Base-by-base conservation (phyloP, 2,329 filamentous ascomycete species). In the Ophiostoma angusticollis region DNA sequence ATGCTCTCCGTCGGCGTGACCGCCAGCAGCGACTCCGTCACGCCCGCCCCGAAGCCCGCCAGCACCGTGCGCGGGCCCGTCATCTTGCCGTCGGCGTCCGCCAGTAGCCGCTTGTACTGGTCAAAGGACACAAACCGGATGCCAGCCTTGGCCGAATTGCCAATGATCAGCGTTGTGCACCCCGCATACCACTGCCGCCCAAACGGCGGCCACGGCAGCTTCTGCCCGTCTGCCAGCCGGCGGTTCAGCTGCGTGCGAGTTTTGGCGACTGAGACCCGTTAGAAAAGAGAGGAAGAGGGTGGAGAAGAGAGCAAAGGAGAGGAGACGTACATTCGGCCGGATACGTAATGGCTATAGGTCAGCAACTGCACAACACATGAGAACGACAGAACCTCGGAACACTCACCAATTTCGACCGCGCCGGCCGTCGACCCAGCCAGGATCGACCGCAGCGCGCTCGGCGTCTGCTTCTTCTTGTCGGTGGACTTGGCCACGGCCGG, bases 1-100 rank as follows among this genome's bases (percentile, higher is more conserved):
- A 98, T 95, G 53, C 84, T 93, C 64, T 98, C 91, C 43, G 93
- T 95, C 0, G 91, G 91, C 24, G 91, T 98, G 24, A 98, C 91
- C 9, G 91, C 91, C 3, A 98, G 64, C 37, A 95, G 63, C 4
- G 84, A 93, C 64, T 98, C 91, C 3, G 89, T 96, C 37, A 93
- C 83, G 41, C 91, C 91, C 8, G 91, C 91, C 43, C 89, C 84
- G 54, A 98, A 94, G 3, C 91, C 91, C 29, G 87, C 87, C 42
- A 95, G 73, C 1, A 96, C 91, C 2, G 89, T 96, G 48, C 80
- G 74, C 12, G 89, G 87, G 0, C 91, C 89, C 4, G 83, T 86
- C 30, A 96, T 81, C 49, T 89, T 87, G 50, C 91, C 91, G 48
- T 91, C 70, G 35, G 76, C 74, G 58, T 94, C 87, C 54, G 78